A percentile compares a stretch with the other conserved stretches of the same genome.
phyloP scores from a whole-genome alignment of 805 yeast genomes.

The Saccharomyces cerevisiae region DNA sequence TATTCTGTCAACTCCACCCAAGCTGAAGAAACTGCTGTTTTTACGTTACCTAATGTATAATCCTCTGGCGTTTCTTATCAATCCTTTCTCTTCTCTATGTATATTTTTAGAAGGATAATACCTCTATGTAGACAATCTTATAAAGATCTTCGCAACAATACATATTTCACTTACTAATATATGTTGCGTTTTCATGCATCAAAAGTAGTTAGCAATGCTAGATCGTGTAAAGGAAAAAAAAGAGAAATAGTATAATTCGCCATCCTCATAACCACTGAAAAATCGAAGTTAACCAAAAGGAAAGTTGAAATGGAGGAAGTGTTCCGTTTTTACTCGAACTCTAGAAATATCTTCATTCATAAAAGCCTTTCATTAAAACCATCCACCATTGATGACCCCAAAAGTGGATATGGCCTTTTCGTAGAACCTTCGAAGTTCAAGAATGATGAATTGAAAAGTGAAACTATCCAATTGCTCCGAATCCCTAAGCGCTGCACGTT shows the following conservation, averaged over 20 bases:
- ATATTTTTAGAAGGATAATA: background rate
- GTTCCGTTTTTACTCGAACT: background rate
- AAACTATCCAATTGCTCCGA: slow-evolving; percentile 31
- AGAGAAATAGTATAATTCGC: background rate
- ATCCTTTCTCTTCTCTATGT: background rate
- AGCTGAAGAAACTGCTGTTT: slow-evolving; percentile 50
- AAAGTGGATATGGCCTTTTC: slow-evolving; percentile 31
- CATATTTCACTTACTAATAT: background rate
- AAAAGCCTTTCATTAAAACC: slow-evolving; percentile 7
- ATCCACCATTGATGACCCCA: slow-evolving; percentile 19
- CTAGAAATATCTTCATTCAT: background rate
- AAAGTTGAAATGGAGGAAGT: background rate
- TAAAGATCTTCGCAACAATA: background rate
- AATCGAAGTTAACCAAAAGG: background rate
- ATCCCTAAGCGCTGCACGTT: slow-evolving; percentile 30
- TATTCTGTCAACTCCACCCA: slow-evolving; percentile 41
- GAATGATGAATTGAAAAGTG: slow-evolving; percentile 1
- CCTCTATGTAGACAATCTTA: background rate
- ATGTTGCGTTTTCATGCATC: background rate
- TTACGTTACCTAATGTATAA: slow-evolving; percentile 27
- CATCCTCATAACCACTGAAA: background rate
- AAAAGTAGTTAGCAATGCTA: background rate
- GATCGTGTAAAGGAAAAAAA: background rate
- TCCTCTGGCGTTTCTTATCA: background rate
- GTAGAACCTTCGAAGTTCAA: slow-evolving; percentile 2